phyloP scores from a whole-genome alignment of 129 eudicot genomes.

The Heracleum sosnowskyi region DNA sequence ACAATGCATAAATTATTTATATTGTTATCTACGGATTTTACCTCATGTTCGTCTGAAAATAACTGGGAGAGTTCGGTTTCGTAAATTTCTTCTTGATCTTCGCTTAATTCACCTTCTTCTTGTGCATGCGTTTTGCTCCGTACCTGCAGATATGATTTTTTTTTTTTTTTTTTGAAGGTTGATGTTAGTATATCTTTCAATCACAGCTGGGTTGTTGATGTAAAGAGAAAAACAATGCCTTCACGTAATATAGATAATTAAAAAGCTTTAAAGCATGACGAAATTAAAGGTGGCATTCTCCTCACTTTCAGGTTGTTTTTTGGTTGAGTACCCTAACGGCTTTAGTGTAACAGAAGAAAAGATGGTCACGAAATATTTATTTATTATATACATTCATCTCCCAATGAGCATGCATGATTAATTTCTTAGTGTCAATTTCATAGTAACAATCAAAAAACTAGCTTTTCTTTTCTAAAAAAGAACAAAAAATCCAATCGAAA shows the following conservation, averaged over 20 bases:
- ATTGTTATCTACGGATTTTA: no score
- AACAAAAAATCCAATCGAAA: not conserved
- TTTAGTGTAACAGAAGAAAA: not conserved
- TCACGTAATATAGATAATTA: not conserved
- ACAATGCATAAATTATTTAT: no score
- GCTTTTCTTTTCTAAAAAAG: not conserved
- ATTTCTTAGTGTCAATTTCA: not conserved
- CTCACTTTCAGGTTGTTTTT: constrained; percentile 2
- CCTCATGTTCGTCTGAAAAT: constrained; percentile 86
- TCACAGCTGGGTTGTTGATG: not conserved
- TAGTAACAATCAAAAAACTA: not conserved
- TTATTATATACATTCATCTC: not conserved
- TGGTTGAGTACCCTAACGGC: not conserved
- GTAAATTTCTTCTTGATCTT: constrained; percentile 30
- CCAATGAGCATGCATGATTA: not conserved
- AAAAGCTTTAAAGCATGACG: not conserved
- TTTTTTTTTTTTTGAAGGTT: no score
- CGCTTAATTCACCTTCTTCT: constrained; percentile 18
- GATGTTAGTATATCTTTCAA: not conserved
- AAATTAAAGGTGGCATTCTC: not conserved
- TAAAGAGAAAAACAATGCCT: not conserved
- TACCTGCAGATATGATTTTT: constrained; percentile 23
- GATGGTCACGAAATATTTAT: not conserved
- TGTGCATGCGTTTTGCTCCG: constrained; percentile 11
- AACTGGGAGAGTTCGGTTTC: constrained; percentile 70